phyloP scores from a whole-genome alignment of 2,329 filamentous ascomycete species.

The Aplosporella prunicola region DNA sequence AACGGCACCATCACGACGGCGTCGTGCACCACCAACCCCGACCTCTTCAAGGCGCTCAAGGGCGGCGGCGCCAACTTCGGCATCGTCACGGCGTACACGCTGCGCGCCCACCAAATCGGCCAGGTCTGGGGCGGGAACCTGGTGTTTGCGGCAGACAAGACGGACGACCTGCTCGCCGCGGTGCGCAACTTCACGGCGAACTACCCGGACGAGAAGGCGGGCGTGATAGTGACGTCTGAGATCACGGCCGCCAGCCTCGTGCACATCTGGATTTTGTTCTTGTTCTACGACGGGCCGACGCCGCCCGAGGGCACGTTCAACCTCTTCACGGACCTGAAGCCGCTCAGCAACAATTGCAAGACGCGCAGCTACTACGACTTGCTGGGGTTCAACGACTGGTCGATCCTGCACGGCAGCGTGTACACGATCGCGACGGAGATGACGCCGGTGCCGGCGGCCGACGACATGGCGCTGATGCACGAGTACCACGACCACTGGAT shows the following conservation, averaged over 20 bases:
- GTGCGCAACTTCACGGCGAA: slow-evolving; percentile 48
- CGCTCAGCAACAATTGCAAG: slow-evolving; percentile 37
- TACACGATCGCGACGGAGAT: slow-evolving; percentile 28
- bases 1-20: slow-evolving; percentile 37
- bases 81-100: slow-evolving; percentile 30
- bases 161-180: slow-evolving; percentile 36
- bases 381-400: slow-evolving; percentile 37
- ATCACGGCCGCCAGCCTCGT: slow-evolving; percentile 35
- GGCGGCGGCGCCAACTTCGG: slow-evolving; percentile 37
- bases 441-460: slow-evolving; percentile 18
- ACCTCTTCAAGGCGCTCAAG: slow-evolving; percentile 34
- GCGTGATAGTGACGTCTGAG: slow-evolving; percentile 49
- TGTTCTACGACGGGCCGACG: slow-evolving; percentile 52
- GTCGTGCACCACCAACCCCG: slow-evolving; percentile 27
- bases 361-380: slow-evolving; percentile 41
- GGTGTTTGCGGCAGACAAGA: slow-evolving; percentile 30
- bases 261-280: slow-evolving; percentile 50
- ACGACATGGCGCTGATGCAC: slow-evolving; percentile 14
- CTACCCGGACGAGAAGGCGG: slow-evolving; percentile 51
- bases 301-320: slow-evolving; percentile 48
- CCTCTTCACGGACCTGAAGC: slow-evolving; percentile 43
- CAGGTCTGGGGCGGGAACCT: slow-evolving; percentile 41
- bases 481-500: slow-evolving; percentile 20
- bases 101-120: slow-evolving; percentile 17
- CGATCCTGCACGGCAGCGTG: slow-evolving; percentile 23